Conservation (phyloP, 768 basidiomycete species). For the Lactifluus volemus region DNA sequence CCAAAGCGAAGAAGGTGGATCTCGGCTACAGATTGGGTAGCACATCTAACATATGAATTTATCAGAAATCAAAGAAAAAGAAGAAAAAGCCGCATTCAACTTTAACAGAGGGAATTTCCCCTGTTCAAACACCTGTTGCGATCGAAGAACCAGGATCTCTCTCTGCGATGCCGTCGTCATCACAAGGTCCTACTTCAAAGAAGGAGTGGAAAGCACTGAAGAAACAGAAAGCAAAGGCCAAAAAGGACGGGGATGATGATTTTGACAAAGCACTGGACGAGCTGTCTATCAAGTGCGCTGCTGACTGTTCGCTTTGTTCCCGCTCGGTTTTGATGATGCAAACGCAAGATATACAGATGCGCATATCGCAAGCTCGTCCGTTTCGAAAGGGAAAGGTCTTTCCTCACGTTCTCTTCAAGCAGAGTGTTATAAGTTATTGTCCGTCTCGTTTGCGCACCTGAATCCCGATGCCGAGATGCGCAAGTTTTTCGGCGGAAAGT, state of each 20-base stretch:
- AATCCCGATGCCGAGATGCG: constrained; percentile 88
- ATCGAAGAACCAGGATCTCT: not conserved
- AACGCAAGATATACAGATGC: constrained; percentile 43
- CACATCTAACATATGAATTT: not conserved
- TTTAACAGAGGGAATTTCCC: not conserved
- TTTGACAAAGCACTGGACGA: constrained; percentile 80
- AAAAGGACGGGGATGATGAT: constrained; percentile 58
- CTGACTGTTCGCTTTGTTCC: not conserved
- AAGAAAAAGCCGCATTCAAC: constrained; percentile 27
- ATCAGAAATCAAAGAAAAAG: constrained; percentile 31
- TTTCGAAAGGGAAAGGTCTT: constrained; percentile 15
- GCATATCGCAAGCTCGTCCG: constrained; percentile 25
- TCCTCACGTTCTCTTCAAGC: constrained; percentile 25
- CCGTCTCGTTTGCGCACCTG: constrained; percentile 73
- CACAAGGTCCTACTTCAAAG: constrained; percentile 20
- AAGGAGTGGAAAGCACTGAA: constrained; percentile 50
- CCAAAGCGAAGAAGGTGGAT: constrained; percentile 21
- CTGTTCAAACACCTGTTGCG: not conserved
- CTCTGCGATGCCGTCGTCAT: constrained; percentile 7
- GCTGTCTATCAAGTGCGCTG: constrained; percentile 60
- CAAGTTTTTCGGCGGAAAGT: constrained; percentile 93
- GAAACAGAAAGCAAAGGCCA: constrained; percentile 57
- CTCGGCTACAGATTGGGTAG: not conserved
- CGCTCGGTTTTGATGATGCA: not conserved
- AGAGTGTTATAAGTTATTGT: constrained; percentile 47